Conservation (phyloP, 306 rosid genomes). For the Citrullus mucosospermus region DNA sequence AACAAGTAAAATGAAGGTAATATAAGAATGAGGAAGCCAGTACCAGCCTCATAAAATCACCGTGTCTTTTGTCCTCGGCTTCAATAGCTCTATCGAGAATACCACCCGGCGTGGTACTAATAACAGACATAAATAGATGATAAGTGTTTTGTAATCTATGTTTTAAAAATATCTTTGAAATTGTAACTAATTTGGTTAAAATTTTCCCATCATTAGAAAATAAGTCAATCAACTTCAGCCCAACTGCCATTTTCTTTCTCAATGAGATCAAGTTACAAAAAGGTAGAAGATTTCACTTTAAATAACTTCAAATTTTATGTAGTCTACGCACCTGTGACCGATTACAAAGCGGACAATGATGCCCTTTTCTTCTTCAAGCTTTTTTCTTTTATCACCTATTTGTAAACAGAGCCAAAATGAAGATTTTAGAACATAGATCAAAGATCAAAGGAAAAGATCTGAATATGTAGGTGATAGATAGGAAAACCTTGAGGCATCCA, state of each 20-base stretch:
- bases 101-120: slow-evolving; percentile 51
- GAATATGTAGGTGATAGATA: not conserved
- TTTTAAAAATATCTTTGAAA: not conserved
- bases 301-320: not conserved
- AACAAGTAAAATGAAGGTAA: not conserved
- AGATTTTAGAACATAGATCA: not conserved
- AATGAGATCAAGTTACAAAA: not conserved
- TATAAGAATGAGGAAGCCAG: not conserved
- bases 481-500: slow-evolving; percentile 53
- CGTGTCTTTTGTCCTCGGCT: slow-evolving; percentile 40
- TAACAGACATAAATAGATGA: not conserved
- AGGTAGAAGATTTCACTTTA: not conserved
- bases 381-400: slow-evolving; percentile 36
- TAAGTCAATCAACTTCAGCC: not conserved
- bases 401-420: not conserved
- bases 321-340: slow-evolving; percentile 37
- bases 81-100: slow-evolving; percentile 48
- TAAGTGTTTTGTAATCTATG: not conserved
- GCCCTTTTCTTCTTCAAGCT: slow-evolving; percentile 49
- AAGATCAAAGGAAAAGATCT: not conserved
- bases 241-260: not conserved
- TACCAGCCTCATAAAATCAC: slow-evolving; percentile 51
- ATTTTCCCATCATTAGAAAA: not conserved
- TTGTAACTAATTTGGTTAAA: not conserved
- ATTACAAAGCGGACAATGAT: slow-evolving; percentile 41